phyloP scores from a whole-genome alignment of 345 rosid genomes.

The Punica granatum region DNA sequence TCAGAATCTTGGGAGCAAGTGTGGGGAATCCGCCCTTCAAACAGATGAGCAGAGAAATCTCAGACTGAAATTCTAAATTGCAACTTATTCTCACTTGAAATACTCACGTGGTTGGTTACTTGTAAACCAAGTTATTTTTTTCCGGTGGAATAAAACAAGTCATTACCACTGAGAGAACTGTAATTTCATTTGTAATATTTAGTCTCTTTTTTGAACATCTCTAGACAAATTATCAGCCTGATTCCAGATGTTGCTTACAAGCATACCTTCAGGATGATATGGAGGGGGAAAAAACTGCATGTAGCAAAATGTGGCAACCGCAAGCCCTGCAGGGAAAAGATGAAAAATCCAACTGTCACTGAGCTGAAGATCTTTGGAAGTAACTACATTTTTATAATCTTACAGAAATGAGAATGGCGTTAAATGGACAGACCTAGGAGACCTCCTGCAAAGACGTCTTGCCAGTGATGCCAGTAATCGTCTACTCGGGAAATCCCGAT shows the following conservation, averaged over 20 bases:
- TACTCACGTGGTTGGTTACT: too few relatives aligned
- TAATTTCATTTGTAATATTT: background rate
- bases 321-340: conserved; percentile 8
- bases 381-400: background rate
- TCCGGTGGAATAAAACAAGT: background rate
- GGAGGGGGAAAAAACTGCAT: conserved; percentile 21
- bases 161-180: background rate
- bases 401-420: background rate
- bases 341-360: background rate
- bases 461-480: conserved; percentile 92
- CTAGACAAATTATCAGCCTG: background rate
- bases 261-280: conserved; percentile 9
- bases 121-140: too few relatives aligned
- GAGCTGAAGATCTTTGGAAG: background rate
- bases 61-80: background rate
- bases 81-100: too few relatives aligned
- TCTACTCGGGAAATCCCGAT: conserved; percentile 78
- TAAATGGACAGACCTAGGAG: conserved; percentile 35
- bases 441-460: conserved; percentile 75
- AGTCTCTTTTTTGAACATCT: background rate
- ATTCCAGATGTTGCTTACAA: background rate
- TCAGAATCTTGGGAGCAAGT: conserved; percentile 4
- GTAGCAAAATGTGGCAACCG: conserved; percentile 13
- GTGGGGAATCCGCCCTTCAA: conserved; percentile 5
- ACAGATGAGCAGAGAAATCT: background rate